These are phyloP conservation scores for Melampsora americana DNA, from an alignment of 1,284 basidiomycete species.

Conservation along the genomic window DNA sequence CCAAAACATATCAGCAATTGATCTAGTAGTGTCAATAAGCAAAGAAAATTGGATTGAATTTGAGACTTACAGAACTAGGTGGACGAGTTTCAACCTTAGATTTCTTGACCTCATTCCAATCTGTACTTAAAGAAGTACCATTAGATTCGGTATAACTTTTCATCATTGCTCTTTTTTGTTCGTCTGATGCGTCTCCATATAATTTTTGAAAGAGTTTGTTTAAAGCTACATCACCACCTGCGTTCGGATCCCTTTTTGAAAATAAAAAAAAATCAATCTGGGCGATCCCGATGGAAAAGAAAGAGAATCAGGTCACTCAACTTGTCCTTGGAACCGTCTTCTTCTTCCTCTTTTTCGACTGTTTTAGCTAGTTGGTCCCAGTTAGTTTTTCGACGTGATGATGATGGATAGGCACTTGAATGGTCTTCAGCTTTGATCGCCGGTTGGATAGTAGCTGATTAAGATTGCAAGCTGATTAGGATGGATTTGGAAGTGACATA, in stretches of 20 bases:
- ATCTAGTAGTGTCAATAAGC: background rate
- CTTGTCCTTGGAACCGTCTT: conserved; percentile 58
- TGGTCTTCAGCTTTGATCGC: background rate
- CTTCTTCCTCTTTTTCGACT: conserved; percentile 62
- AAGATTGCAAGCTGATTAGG: too few relatives aligned
- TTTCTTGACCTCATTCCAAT: conserved; percentile 82
- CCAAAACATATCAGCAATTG: background rate
- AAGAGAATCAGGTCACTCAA: background rate
- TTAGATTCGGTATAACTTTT: conserved; percentile 83
- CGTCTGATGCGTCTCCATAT: conserved; percentile 71
- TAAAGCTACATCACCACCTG: conserved; percentile 68
- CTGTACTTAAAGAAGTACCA: conserved; percentile 82
- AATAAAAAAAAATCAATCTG: conserved; percentile 52
- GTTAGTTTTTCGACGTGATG: conserved; percentile 62
- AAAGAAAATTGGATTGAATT: background rate
- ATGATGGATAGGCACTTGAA: conserved; percentile 49
- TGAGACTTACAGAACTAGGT: conserved; percentile 17
- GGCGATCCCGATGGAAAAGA: background rate
- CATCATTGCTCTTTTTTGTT: conserved; percentile 87
- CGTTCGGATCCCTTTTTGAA: conserved; percentile 65
- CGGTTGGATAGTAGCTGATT: background rate
- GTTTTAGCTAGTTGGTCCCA: conserved; percentile 75
- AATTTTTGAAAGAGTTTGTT: conserved; percentile 56
- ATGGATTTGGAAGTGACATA: too few relatives aligned
- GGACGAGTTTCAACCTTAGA: conserved; percentile 58